Evolutionary conservation across 192 early-diverging fungal genomes (phyloP).

Genomic region (Rhizophagus sp.): DNA sequence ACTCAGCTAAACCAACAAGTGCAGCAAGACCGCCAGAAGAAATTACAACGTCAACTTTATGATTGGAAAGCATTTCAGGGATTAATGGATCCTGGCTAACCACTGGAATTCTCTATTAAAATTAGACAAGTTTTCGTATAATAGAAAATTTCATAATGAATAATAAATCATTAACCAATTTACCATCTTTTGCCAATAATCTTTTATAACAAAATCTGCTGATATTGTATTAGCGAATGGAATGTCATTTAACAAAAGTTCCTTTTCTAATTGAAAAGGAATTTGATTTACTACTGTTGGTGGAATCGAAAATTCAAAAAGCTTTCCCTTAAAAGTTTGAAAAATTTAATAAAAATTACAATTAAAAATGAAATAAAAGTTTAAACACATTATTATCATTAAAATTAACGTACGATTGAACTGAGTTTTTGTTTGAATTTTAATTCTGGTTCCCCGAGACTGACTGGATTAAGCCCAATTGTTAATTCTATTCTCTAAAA

Average conservation of each 20-base stretch:
- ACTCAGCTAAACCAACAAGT: constrained; percentile 11
- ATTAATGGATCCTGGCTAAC: constrained; percentile 30
- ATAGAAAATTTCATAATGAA: neutral
- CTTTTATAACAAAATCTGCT: neutral
- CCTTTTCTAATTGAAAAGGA: neutral
- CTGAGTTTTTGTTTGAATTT: neutral
- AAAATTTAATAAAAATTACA: neutral
- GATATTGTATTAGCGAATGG: neutral
- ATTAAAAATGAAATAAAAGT: neutral
- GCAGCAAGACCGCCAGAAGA: constrained; percentile 24
- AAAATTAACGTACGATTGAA: constrained; percentile 18
- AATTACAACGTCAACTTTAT: constrained; percentile 26
- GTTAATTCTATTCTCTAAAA: constrained; percentile 14
- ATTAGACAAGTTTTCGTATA: neutral
- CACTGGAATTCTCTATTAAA: constrained; percentile 11
- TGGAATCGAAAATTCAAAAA: neutral
- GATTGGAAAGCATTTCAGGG: constrained; percentile 8
- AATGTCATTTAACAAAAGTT: neutral
- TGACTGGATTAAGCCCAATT: neutral
- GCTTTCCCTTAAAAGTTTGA: neutral
- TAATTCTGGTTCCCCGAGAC: constrained; percentile 10
- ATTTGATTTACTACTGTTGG: neutral
- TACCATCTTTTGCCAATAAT: constrained; percentile 22
- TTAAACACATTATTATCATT: neutral
- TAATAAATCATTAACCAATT: neutral